Evolutionary conservation across 495 filamentous ascomycete genomes (phyloP), one percentile per base, ranked within the genome.

Genomic region (Talaromyces nanjingensis): DNA sequence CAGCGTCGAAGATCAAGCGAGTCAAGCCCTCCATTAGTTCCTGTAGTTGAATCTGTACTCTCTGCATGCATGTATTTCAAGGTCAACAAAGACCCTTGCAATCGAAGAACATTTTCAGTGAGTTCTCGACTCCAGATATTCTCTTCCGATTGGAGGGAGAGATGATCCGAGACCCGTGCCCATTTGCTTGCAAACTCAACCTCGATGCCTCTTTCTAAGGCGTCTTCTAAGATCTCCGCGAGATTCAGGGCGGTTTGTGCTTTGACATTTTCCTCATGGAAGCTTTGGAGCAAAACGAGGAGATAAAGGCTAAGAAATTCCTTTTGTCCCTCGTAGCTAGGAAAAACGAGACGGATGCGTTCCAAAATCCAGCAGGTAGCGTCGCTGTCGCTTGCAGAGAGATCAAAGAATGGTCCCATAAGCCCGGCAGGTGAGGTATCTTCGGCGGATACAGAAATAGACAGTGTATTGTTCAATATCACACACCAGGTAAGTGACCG

Each of bases 81-180:
- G 0, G 85, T 81, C 39, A 89, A 72, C n/a, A 91, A 73, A 25
- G 79, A 74, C 0, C 89, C 89, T 61, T 74, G 71, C 20, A 82
- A 70, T 55, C 75, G 77, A 54, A 82, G 66, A 45, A 70, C 77
- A 2, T 76, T 75, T 56, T 82, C 76, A 0, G 71, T 74, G 25
- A 77, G 67, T n/a, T 78, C 76, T 56, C 77, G 63, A 60, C 77
- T 80, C 73, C 77, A 77, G 6, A 64, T 62, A 18, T 76, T 57
- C 11, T 53, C 56, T 37, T 59, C 53, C 3, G 55, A 60, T 37
- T 64, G 42, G 12, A 59, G 14, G 9, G 24, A 53, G 20, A 64
- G 55, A 24, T 64, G 56, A 39, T 59, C 57, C 2, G 55, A 53
- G 5, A 64, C 42, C 12, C 57, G 55, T 3, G 63, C 55, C 63